Evolutionary conservation across 495 filamentous ascomycete genomes (phyloP).

Genomic region (Pseudoneurospora amorphoporcata): DNA sequence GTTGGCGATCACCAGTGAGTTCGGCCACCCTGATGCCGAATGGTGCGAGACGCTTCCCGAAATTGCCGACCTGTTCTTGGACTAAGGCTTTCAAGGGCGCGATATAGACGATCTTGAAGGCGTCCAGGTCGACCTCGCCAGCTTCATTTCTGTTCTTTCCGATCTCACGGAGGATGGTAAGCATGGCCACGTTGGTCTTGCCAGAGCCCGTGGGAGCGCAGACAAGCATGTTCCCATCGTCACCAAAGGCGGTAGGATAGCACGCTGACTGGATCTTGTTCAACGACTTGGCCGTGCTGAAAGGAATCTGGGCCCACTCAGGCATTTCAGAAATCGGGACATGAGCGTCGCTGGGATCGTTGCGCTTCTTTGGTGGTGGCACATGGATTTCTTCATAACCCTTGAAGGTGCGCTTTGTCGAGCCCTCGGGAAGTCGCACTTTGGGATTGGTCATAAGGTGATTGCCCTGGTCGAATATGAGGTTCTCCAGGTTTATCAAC

Average conservation of each 20-base stretch:
- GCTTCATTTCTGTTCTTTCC: slow-evolving; percentile 86
- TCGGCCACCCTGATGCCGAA: slow-evolving; percentile 91
- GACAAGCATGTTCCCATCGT: slow-evolving; percentile 95
- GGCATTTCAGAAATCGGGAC: slow-evolving; percentile 81
- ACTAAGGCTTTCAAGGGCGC: slow-evolving; percentile 91
- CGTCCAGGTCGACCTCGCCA: slow-evolving; percentile 85
- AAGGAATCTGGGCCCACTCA: slow-evolving; percentile 81
- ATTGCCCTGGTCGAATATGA: slow-evolving; percentile 95
- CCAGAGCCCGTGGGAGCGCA: slow-evolving; percentile 96
- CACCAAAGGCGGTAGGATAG: slow-evolving; percentile 80
- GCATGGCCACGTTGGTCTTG: slow-evolving; percentile 98
- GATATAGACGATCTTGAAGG: slow-evolving; percentile 96
- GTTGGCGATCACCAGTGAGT: slow-evolving; percentile 91
- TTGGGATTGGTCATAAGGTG: slow-evolving; percentile 97
- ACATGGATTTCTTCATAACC: slow-evolving; percentile 98
- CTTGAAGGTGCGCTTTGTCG: slow-evolving; percentile 89
- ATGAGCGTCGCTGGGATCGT: slow-evolving; percentile 66
- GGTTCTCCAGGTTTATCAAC: slow-evolving; percentile 86
- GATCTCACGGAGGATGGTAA: slow-evolving; percentile 90
- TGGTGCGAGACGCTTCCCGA: slow-evolving; percentile 79
- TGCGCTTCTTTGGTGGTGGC: slow-evolving; percentile 75
- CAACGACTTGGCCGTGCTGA: slow-evolving; percentile 63
- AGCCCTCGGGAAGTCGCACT: slow-evolving; percentile 89
- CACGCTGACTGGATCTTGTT: slow-evolving; percentile 95
- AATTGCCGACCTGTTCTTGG: slow-evolving; percentile 94